Conservation (phyloP, 116 monocot genomes). For the Zostera marina region DNA sequence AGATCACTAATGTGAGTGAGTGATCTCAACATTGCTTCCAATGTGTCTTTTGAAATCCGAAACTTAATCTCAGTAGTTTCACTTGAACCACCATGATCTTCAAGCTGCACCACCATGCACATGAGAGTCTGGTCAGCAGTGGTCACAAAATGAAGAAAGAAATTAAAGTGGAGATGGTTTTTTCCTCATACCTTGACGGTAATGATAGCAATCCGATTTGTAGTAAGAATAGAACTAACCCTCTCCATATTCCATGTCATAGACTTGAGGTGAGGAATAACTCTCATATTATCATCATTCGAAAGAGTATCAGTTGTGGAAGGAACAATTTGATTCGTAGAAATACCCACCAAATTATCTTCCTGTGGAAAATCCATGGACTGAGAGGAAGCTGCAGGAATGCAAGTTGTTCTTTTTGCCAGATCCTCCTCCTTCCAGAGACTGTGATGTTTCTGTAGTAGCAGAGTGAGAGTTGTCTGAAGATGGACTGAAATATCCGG, state of each 20-base stretch:
- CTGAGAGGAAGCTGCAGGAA: background rate
- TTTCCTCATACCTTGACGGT: slow-evolving; percentile 45
- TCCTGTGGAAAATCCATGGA: background rate
- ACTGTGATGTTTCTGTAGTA: slow-evolving; percentile 23
- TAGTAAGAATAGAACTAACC: slow-evolving; percentile 15
- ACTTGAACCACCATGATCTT: slow-evolving; percentile 35
- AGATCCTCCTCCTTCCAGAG: slow-evolving; percentile 31
- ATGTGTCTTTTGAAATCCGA: slow-evolving; percentile 37
- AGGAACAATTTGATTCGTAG: background rate
- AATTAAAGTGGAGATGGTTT: too few relatives aligned
- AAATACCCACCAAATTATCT: background rate
- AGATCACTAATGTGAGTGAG: slow-evolving; percentile 34
- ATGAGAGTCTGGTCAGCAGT: background rate
- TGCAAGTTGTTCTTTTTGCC: slow-evolving; percentile 14
- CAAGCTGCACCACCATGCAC: slow-evolving; percentile 15
- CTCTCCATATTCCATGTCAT: slow-evolving; percentile 58
- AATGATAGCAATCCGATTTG: slow-evolving; percentile 36
- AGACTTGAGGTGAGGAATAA: slow-evolving; percentile 35
- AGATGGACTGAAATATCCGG: slow-evolving; percentile 18
- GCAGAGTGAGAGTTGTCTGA: slow-evolving; percentile 11
- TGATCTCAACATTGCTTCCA: slow-evolving; percentile 60
- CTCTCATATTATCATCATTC: slow-evolving; percentile 16
- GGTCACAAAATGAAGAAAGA: too few relatives aligned
- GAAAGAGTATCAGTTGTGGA: background rate
- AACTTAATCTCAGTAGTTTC: slow-evolving; percentile 36